Evolutionary conservation across 2,329 filamentous ascomycete species (phyloP).

Genomic region (Hypoxylon sp.): DNA sequence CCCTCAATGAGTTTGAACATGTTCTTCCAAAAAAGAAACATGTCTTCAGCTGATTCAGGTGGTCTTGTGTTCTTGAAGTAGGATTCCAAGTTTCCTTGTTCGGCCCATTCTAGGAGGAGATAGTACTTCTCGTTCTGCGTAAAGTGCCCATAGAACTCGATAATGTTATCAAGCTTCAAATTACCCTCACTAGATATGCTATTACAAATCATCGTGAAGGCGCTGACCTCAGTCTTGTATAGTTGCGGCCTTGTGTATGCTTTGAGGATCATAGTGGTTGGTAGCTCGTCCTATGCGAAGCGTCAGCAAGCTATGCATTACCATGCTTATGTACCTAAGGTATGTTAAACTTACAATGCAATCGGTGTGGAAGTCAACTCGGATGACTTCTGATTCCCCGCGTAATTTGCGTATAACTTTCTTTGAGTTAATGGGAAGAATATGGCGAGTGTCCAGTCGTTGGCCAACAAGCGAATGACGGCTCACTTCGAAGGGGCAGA

Average conservation of each 20-base stretch:
- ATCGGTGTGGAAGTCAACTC: constrained; percentile 5
- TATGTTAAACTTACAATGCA: constrained; percentile 4
- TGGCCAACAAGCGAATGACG: constrained; percentile 6
- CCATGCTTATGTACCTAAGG: neutral
- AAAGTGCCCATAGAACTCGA: constrained; percentile 20
- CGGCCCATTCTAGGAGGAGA: constrained; percentile 16
- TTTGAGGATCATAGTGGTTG: constrained; percentile 19
- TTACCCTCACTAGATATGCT: constrained; percentile 1
- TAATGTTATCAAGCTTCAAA: constrained; percentile 10
- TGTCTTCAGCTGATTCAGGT: constrained; percentile 8
- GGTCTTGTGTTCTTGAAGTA: constrained; percentile 13
- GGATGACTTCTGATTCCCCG: constrained; percentile 12
- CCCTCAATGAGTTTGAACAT: constrained; percentile 21
- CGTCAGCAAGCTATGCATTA: neutral
- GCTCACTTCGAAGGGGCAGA: constrained; percentile 20
- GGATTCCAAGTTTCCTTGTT: constrained; percentile 3
- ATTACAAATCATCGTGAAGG: constrained; percentile 23
- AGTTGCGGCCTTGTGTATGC: constrained; percentile 11
- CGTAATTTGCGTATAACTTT: neutral
- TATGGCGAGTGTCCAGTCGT: constrained; percentile 15
- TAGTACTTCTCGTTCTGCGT: constrained; percentile 13
- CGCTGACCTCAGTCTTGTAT: constrained; percentile 18
- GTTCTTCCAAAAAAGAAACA: constrained; percentile 17
- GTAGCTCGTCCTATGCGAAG: constrained; percentile 4
- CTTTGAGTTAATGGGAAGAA: constrained; percentile 12